Evolutionary conservation across 179 eudicot species (phyloP), one percentile per base, ranked within the genome.

Genomic region (Beta lomatogona): DNA sequence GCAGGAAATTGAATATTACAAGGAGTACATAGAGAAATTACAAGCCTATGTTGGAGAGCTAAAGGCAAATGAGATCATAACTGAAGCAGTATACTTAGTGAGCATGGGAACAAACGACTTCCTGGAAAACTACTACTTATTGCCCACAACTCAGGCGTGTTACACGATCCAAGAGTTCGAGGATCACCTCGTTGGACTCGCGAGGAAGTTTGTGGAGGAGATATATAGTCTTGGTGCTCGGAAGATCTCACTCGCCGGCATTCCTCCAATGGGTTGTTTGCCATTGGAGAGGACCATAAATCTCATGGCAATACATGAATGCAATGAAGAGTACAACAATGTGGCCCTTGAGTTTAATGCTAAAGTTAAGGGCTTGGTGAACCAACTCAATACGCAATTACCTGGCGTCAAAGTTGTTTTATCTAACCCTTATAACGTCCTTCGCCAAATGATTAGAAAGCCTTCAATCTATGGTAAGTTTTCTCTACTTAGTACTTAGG

Each of bases 51-150:
- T 81, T 3, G 98, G 98, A 15, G 82, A 78, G 19, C 16, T 78
- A 1, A 88, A 87, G 64, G 94, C 97, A 7, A 83, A 77, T 6
- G 76, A 76, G 18, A 77, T 79, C 14, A 80, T 93, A 71, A 86
- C 67, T 0, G 91, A 90, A 68, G 84, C 94, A 8, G 75, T 90
- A 41, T 92, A 93, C 69, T 6, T 92, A 13, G 71, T 83, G 5
- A 92, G 97, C 86, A 65, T 92, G 64, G 97, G 97, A 57, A 93
- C 97, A 21, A 93, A 93, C 19, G 97, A 93, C 69, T 91, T 92
- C 84, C 77, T 93, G 2, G 97, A 92, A 77, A 93, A 93, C 81
- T 93, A 92, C 82, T 92, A 88, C 87, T 65, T 83, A 0, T 46
- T 86, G 18, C 91, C 89, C 1, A 21, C 57, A 3, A 86, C 91